phyloP scores from a whole-genome alignment of 805 yeast species.

The Wickerhamomyces queroliae region DNA sequence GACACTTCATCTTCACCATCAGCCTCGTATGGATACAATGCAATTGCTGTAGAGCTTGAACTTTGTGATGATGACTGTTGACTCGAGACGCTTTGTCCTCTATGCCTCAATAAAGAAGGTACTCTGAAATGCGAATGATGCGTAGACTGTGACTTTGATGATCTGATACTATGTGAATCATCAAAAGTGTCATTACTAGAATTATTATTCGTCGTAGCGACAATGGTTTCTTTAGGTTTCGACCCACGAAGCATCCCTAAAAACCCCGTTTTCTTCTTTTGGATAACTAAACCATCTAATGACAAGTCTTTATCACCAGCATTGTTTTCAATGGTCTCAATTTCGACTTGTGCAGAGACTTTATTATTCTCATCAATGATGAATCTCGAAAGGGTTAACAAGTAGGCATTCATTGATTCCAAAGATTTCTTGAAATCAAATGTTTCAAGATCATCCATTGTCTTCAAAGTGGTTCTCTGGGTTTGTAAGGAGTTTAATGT shows the following conservation, averaged over 20 bases:
- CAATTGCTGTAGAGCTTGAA: conserved; percentile 9
- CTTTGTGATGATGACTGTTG: conserved; percentile 10
- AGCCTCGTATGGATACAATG: conserved; percentile 30
- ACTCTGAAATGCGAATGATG: conserved; percentile 11
- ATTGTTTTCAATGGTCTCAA: conserved; percentile 83
- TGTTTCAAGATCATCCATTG: conserved; percentile 39
- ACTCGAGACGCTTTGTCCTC: conserved; percentile 6
- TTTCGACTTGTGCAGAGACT: conserved; percentile 76
- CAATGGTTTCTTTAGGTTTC: conserved; percentile 9
- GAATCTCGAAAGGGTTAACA: conserved; percentile 52
- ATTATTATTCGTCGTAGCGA: conserved; percentile 10
- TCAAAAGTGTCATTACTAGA: conserved; percentile 11
- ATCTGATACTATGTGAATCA: conserved; percentile 18
- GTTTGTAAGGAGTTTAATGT: conserved; percentile 24
- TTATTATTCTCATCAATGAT: conserved; percentile 69
- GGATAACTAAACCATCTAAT: conserved; percentile 42
- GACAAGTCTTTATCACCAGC: conserved; percentile 72
- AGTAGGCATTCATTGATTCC: conserved; percentile 44
- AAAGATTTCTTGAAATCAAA: conserved; percentile 30
- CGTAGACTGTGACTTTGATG: conserved; percentile 13
- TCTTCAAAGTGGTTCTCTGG: conserved; percentile 32
- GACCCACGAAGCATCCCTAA: conserved; percentile 31
- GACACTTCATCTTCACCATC: conserved; percentile 70
- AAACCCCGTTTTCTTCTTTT: conserved; percentile 55
- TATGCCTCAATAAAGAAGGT: conserved; percentile 15